Percentiles rank a stretch among this genome's conserved stretches.
Conservation (phyloP, 345 rosid species). For the Microcos paniculata region DNA sequence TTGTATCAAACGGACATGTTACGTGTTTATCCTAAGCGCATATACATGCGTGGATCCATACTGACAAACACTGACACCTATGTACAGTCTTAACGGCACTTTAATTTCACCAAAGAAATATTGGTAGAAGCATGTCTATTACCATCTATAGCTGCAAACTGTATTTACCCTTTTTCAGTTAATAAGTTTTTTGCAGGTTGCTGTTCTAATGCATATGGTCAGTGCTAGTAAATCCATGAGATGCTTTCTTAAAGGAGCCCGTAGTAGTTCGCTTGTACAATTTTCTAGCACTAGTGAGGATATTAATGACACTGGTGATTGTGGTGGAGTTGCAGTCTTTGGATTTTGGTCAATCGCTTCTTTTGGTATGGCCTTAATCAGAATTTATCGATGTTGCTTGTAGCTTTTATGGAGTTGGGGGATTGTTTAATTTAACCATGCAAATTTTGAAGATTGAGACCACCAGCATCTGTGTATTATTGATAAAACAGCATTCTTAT, state of each 20-base stretch:
- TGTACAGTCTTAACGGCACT: no score
- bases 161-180: not conserved
- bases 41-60: no score
- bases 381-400: not conserved
- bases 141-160: not conserved
- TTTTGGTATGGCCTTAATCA: constrained; percentile 48
- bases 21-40: not conserved
- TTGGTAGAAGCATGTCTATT: not conserved
- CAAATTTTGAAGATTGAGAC: not conserved
- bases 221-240: constrained; percentile 61
- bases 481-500: not conserved
- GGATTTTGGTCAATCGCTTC: constrained; percentile 53
- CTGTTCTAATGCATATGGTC: constrained; percentile 58
- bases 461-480: not conserved
- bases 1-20: not conserved
- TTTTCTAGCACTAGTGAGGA: constrained; percentile 56
- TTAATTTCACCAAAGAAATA: no score
- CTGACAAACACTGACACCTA: no score
- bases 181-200: constrained; percentile 42
- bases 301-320: constrained; percentile 63
- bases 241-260: constrained; percentile 49
- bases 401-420: not conserved
- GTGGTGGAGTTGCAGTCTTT: constrained; percentile 71
- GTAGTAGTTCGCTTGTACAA: constrained; percentile 52
- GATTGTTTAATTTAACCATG: not conserved